A percentile compares a stretch with the other conserved stretches of the same genome.
These are phyloP conservation scores for Hamamelis virginiana DNA, from an alignment of 164 flowering plant genomes.

Conservation along the genomic window DNA sequence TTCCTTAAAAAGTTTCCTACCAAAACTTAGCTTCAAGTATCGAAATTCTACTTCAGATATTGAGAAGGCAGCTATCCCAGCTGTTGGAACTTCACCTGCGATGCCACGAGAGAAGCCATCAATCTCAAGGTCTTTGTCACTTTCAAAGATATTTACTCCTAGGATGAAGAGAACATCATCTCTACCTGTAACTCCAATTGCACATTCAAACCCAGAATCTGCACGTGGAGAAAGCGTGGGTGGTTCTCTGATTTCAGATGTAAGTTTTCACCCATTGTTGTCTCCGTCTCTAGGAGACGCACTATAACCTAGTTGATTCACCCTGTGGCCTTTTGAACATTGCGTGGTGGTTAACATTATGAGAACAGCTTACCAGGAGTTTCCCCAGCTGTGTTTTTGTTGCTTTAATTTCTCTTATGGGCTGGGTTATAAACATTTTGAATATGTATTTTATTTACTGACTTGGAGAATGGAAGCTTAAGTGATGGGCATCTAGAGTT, in stretches of 20 bases:
- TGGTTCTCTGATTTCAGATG: slow-evolving; percentile 29
- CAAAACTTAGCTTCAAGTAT: slow-evolving; percentile 48
- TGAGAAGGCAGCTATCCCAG: slow-evolving; percentile 35
- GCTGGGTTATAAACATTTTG: no score
- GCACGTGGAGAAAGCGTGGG: slow-evolving; percentile 28
- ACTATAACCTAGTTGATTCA: not conserved
- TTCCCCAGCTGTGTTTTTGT: no score
- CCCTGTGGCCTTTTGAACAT: not conserved
- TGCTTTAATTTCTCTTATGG: no score
- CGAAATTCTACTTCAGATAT: slow-evolving; percentile 31
- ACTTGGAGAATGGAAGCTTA: no score
- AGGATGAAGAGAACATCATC: slow-evolving; percentile 57
- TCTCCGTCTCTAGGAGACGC: not conserved
- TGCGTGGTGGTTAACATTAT: not conserved
- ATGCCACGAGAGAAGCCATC: slow-evolving; percentile 37
- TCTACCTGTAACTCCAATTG: slow-evolving; percentile 44
- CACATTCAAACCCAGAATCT: slow-evolving; percentile 34
- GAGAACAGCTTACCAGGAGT: not conserved
- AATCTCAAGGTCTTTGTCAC: slow-evolving; percentile 53
- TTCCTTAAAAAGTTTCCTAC: slow-evolving; percentile 41
- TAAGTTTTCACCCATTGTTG: slow-evolving; percentile 18
- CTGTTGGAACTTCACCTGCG: slow-evolving; percentile 23
- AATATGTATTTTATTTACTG: no score
- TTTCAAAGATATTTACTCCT: slow-evolving; percentile 60
- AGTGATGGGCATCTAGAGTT: no score